Percentiles rank a stretch among this genome's conserved stretches.
Evolutionary conservation across 139 green algal species (phyloP).

Genomic region (Volvox africanus): DNA sequence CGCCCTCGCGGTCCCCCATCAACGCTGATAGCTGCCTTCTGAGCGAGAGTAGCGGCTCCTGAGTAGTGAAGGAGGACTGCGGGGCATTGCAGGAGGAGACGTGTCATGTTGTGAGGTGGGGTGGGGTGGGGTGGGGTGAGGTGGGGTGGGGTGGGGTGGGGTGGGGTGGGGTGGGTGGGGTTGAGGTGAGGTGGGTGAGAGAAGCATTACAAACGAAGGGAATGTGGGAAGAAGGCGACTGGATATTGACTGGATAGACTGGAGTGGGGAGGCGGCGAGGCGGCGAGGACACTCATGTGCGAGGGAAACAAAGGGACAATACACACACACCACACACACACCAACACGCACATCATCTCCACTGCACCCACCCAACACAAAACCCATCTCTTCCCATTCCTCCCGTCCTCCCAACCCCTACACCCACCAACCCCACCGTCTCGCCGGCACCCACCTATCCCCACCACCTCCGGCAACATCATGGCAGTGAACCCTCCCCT

Average conservation of each 20-base stretch:
- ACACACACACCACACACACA: too few species aligned
- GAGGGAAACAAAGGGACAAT: too few species aligned
- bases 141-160: background rate
- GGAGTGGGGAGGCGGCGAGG: background rate
- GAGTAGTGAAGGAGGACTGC: slow-evolving; percentile 59
- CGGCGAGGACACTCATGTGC: too few species aligned
- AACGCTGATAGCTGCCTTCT: slow-evolving; percentile 79
- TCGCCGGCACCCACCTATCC: too few species aligned
- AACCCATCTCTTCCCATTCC: too few species aligned
- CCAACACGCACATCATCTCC: too few species aligned
- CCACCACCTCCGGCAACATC: too few species aligned
- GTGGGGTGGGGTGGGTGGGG: background rate
- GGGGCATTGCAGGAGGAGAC: background rate
- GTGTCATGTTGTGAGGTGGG: background rate
- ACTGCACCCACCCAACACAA: too few species aligned
- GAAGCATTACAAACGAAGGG: background rate
- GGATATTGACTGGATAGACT: background rate
- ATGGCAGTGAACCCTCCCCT: too few species aligned
- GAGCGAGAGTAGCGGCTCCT: slow-evolving; percentile 90
- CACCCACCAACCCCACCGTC: too few species aligned
- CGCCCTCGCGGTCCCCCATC: slow-evolving; percentile 64
- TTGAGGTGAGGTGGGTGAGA: background rate
- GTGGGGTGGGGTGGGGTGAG: background rate
- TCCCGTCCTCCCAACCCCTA: too few species aligned
- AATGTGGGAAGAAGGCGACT: background rate